Percentiles rank a stretch among this genome's conserved stretches.
Evolutionary conservation across 345 rosid species (phyloP).

Genomic region (Brassica cretica): DNA sequence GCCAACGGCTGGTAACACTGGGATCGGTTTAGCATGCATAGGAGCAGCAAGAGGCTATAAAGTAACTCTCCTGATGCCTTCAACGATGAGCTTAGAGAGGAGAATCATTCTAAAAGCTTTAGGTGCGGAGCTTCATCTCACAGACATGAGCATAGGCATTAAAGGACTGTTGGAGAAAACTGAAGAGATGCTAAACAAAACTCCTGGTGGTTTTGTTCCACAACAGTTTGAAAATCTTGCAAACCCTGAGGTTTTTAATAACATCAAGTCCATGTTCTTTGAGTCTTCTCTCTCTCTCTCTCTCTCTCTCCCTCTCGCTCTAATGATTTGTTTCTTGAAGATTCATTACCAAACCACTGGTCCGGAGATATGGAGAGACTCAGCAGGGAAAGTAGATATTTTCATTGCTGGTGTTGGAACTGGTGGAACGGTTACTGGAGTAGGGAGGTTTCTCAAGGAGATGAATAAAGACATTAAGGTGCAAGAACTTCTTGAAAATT

Average conservation of each 20-base stretch:
- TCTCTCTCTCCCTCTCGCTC: neutral
- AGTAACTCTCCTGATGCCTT: conserved; percentile 59
- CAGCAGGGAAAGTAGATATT: conserved; percentile 56
- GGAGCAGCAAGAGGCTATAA: conserved; percentile 72
- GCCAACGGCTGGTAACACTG: conserved; percentile 73
- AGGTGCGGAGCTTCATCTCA: conserved; percentile 64
- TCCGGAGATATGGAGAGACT: conserved; percentile 67
- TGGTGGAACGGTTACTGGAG: conserved; percentile 64
- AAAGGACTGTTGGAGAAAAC: conserved; percentile 45
- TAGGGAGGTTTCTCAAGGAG: conserved; percentile 69
- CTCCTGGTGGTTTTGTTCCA: conserved; percentile 52
- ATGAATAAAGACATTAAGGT: conserved; percentile 63
- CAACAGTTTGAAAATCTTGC: conserved; percentile 45
- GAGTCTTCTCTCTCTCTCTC: neutral
- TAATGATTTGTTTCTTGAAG: conserved; percentile 38
- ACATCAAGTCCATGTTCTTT: neutral
- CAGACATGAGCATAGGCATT: conserved; percentile 46
- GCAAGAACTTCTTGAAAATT: neutral
- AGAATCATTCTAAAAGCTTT: conserved; percentile 65
- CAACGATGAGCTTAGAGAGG: conserved; percentile 60
- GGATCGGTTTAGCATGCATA: conserved; percentile 65
- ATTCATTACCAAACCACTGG: conserved; percentile 72
- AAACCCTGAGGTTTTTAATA: conserved; percentile 59
- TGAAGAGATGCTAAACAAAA: conserved; percentile 51
- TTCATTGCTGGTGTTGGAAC: conserved; percentile 62